Percentiles rank a stretch among this genome's conserved stretches.
Evolutionary conservation across 176 grass and related monocot genomes (phyloP).

Genomic region (Musa itinerans): DNA sequence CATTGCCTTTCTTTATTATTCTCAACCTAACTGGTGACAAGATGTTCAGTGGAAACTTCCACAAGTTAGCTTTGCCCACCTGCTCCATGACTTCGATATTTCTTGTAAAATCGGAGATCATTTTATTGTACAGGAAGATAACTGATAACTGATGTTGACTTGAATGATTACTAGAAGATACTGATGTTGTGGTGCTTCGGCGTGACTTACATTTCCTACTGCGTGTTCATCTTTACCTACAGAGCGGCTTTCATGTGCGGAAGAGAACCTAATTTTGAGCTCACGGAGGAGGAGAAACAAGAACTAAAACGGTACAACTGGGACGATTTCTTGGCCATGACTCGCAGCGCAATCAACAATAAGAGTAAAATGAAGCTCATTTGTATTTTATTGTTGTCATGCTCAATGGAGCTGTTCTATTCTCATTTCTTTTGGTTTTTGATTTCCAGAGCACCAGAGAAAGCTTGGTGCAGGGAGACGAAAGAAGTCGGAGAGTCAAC

Average conservation of each 20-base stretch:
- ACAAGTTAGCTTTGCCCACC: no score
- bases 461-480: conserved; percentile 44
- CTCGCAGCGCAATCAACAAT: conserved; percentile 83
- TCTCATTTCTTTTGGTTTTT: conserved; percentile 20
- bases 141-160: no score
- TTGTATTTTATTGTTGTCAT: neutral
- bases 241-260: conserved; percentile 99
- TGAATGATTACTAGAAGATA: no score
- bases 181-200: no score
- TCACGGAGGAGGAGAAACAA: conserved; percentile 71
- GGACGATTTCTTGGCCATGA: conserved; percentile 69
- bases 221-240: neutral
- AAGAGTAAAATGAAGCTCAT: conserved; percentile 50
- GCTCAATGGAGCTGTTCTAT: neutral
- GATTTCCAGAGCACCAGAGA: conserved; percentile 51
- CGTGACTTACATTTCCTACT: no score
- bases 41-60: no score
- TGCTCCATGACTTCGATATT: no score
- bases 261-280: conserved; percentile 91
- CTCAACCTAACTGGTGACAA: no score
- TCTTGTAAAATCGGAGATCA: no score
- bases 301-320: conserved; percentile 63
- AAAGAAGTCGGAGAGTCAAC: conserved; percentile 35
- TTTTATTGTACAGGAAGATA: no score
- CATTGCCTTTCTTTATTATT: neutral